phyloP scores from a whole-genome alignment of 2,329 filamentous ascomycete genomes.

The Cladophialophora exuberans region DNA sequence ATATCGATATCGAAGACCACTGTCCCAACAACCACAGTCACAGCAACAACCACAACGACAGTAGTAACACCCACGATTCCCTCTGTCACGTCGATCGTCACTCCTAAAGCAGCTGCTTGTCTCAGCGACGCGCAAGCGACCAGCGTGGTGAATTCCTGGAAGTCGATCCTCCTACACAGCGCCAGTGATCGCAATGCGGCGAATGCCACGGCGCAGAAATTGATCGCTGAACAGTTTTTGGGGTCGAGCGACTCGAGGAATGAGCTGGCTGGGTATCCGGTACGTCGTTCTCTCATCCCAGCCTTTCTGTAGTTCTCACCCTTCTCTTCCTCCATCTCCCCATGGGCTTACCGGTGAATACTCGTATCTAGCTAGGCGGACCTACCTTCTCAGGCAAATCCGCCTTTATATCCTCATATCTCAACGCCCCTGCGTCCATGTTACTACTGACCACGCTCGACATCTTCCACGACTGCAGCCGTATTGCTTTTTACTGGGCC shows the following conservation, averaged over 20 bases:
- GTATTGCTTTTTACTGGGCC: slow-evolving; percentile 25
- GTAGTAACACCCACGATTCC: too few relatives aligned
- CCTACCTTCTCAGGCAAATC: slow-evolving; percentile 19
- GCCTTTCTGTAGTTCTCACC: neutral
- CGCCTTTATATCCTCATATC: slow-evolving; percentile 13
- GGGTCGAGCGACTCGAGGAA: slow-evolving; percentile 26
- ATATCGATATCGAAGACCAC: neutral
- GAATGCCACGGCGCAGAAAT: slow-evolving; percentile 5
- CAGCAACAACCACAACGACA: too few relatives aligned
- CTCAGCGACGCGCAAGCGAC: slow-evolving; percentile 14
- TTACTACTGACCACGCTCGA: slow-evolving; percentile 22
- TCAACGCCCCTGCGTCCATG: slow-evolving; percentile 14
- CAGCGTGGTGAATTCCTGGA: slow-evolving; percentile 20
- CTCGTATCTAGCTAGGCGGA: slow-evolving; percentile 10
- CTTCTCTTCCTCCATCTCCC: too few relatives aligned
- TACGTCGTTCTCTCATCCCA: slow-evolving; percentile 1
- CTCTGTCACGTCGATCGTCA: neutral
- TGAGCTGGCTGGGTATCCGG: slow-evolving; percentile 18
- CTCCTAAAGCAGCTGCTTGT: slow-evolving; percentile 1
- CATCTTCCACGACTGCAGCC: slow-evolving; percentile 23
- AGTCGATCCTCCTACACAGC: slow-evolving; percentile 18
- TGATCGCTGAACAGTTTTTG: slow-evolving; percentile 22
- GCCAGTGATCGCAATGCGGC: slow-evolving; percentile 19
- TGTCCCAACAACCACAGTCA: too few relatives aligned
- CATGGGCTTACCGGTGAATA: too few relatives aligned